Base-by-base conservation (phyloP, 306 rosid genomes). In the Rosa multiflora region DNA sequence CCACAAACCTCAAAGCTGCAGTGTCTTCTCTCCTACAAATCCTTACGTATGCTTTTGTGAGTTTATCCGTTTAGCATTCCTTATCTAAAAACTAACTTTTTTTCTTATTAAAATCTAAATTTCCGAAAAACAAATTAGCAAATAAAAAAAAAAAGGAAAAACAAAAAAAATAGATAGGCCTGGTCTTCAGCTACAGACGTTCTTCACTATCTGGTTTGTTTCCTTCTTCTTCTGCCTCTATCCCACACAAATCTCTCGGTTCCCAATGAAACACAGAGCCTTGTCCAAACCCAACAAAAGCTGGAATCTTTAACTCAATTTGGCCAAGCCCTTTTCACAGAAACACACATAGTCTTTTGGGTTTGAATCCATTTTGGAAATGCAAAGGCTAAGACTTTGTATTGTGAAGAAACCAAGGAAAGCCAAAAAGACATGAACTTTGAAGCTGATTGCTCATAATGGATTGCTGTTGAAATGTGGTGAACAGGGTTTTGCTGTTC, bases 181-280 rank as follows among this genome's bases (percentile, higher is more conserved):
- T 76, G 79, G 79, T 76, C 62, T 62, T 72, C 20, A 47, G 17
- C 69, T 29, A 48, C 70, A 67, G 2, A 67, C 47, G 4, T 52
- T 49, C 80, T 86, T 61, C 81, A 71, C 70, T 70, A 43, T 58
- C 67, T 81, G 46, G 72, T 78, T 76, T 37, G 75, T 43, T 62
- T 70, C 79, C 70, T 55, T 70, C 76, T 56, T 80, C 82, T 81
- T 86, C 88, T 44, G 73, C 83, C 77, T 77, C 88, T 87, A 77
- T 83, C 93, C 85, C 94, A 88, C 84, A 78, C 92, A 85, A 86
- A 82, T 82, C 79, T 83, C 79, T 86, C 79, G 67, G 85, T 77
- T 77, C 74, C 78, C 47, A 75, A 75, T 53, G 73, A 84, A 67
- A 79, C 89, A 79, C 83, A 58, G 2, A 66, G 48, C 58, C 35